Evolutionary conservation across 1,139 yeast genomes (phyloP), one percentile per base, ranked within the genome.

Genomic region (Torulaspora globosa): DNA sequence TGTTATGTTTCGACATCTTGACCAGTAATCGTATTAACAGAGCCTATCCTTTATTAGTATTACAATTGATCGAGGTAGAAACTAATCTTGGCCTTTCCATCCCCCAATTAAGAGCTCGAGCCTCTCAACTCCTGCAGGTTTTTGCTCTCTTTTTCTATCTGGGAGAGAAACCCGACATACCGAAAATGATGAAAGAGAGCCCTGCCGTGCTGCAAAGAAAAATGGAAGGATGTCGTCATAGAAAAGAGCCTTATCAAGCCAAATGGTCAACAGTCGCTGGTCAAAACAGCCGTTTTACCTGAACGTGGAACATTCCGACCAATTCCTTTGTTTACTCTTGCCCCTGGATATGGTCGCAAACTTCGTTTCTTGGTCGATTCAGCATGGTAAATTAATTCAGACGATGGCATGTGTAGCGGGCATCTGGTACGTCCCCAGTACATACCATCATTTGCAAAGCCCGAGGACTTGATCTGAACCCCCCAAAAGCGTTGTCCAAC

Each of bases 1-100:
- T 67, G 41, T 69, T 67, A 49, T 65, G 63, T 39, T 68, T 61
- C 7, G 72, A 68, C 65, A 60, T 62, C 38, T 23, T 41, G 24
- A 21, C 26, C 30, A 30, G n/a, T 12, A n/a, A 18, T 19, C 28
- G 12, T 7, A 11, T 9, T 16, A 18, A 12, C 27, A 4, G n/a
- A 23, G 3, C 10, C 16, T 21, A 12, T 12, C 28, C 24, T 9
- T 9, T 30, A 15, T 15, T 18, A 5, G 2, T 15, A 5, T 11
- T n/a, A 15, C 11, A 16, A 11, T 16, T 11, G 11, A 31, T 31
- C 34, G 23, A 16, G 18, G 18, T 31, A 2, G 19, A 16, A 34
- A 34, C 28, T 8, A 21, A 34, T 21, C 14, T 21, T 21, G 15
- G 18, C 27, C 21, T 21, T 21, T 12, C 34, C 7, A 4, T 6